These are phyloP conservation scores for Trametes gibbosa DNA, from an alignment of 768 basidiomycete species.

Conservation along the genomic window DNA sequence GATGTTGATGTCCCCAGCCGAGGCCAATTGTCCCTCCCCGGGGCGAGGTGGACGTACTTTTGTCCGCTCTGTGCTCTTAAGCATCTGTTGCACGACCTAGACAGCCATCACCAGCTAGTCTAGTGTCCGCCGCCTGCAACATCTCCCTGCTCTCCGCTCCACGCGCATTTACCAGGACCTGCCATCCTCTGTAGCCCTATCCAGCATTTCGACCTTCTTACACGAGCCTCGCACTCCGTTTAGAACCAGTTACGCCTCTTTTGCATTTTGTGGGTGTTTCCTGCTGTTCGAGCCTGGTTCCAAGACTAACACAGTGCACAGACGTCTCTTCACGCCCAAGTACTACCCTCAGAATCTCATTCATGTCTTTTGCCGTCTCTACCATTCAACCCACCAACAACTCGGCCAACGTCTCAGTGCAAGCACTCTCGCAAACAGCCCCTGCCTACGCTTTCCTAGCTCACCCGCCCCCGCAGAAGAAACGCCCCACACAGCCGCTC, in stretches of 20 bases:
- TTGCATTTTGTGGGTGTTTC: conserved; percentile 3
- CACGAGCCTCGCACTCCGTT: not conserved
- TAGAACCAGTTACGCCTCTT: not conserved
- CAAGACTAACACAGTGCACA: not conserved
- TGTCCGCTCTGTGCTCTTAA: conserved; percentile 25
- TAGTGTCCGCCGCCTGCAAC: conserved; percentile 22
- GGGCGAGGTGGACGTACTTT: conserved; percentile 23
- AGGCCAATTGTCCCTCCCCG: conserved; percentile 23
- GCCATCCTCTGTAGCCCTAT: conserved; percentile 23
- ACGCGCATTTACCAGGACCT: conserved; percentile 5
- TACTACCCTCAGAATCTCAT: conserved; percentile 1
- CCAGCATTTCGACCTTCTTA: conserved; percentile 6
- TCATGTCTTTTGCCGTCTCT: conserved; percentile 24
- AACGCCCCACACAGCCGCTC: conserved; percentile 27
- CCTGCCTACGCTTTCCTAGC: conserved; percentile 30
- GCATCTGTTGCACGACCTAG: conserved; percentile 9
- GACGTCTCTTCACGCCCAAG: conserved; percentile 7
- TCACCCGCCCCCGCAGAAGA: conserved; percentile 31
- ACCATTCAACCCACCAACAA: conserved; percentile 4
- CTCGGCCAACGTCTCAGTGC: conserved; percentile 4
- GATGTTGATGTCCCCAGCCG: conserved; percentile 15
- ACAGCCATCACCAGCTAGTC: conserved; percentile 27
- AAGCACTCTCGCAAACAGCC: conserved; percentile 20
- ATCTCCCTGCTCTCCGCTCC: not conserved
- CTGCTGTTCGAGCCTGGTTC: not conserved